Base-by-base conservation (phyloP, 1,139 yeast species). In the Tardiomyces blankii region DNA sequence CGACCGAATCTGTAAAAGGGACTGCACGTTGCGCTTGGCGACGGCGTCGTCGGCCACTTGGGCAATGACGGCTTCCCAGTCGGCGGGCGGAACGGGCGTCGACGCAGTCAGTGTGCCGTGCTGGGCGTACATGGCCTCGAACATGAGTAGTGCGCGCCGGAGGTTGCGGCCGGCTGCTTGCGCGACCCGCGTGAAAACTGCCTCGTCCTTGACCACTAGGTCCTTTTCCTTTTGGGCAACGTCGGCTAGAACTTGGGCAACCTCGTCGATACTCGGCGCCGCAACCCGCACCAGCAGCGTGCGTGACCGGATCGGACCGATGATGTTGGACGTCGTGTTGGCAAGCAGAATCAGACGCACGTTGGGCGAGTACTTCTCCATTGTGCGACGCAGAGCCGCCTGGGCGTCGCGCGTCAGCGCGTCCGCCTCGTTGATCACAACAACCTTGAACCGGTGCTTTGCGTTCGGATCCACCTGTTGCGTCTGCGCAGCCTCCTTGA, bases 381-480 rank as follows among this genome's bases (percentile, higher is more conserved):
- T 93, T 1, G 99, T 91, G 64, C 98, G 77, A 69, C 98, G 79
- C 55, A 91, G 70, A 0, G 98, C 98, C 13, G 96, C 96, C 63
- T 91, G 98, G 0, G 98, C 98, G 62, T 94, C 98, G 55, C 96
- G 75, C 18, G 93, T 81, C 61, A 91, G 73, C 1, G 87, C 75
- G 55, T 91, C 96, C 0, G 98, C 97, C 63, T 91, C 97, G 60
- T 93, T 91, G 48, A 91, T 88, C 13, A 91, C 77, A 18, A 91
- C 97, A 40, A 89, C 85, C 63, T 89, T 91, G 68, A 88, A 91
- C 50, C 89, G 71, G 60, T 86, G 94, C 54, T 73, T 80, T 42
- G 77, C 77, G 28, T 74, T 62, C 54, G 81, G 76, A 59, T 89
- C 96, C 23, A 91, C 89, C 59, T 89, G 96, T 59, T 89, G 96